Base-by-base conservation (phyloP, 139 green algal species). In the Dunaliella primolecta region DNA sequence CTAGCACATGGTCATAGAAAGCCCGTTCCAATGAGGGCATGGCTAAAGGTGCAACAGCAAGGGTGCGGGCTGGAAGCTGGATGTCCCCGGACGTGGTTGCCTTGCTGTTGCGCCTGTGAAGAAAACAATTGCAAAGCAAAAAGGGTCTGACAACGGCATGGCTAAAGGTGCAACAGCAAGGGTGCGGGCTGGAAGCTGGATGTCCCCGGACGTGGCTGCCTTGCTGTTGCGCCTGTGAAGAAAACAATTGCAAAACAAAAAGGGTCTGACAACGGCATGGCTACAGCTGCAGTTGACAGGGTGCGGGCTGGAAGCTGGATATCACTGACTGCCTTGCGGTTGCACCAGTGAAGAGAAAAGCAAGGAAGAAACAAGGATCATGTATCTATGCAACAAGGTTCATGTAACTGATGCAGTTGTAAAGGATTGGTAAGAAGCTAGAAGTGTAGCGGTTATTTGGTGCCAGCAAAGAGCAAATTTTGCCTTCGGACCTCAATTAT, bases 71-170 rank as follows among this genome's bases (percentile, higher is more conserved):
- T 0, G 94, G 94, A 80, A 97, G 91, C 23, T 81, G 74, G 78
- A 92, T 84, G 75, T 95, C 94, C 27, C 81, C 46, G 31, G 80
- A 83, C 31, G 89, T 87, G 7, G 86, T 88, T 0, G 84, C 88
- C 85, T 96, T 96, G 85, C 84, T 92, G 87, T 90, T 95, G 79
- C 94, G 90, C 93, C 78, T 82, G 78, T 36, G 29, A 32, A 7
- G 71, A 32, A 32, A 21, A 77, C 71, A 31, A 77, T 7, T 77
- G 29, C 27, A n/a, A n/a, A n/a, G n/a, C n/a, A n/a, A n/a, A n/a
- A n/a, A n/a, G n/a, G n/a, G n/a, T 77, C 81, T 78, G 56, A 32
- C 77, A 55, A 30, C 1, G 21, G 27, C 80, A 84, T 78, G 30
- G 80, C 57, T 31, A 84, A 55, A 32, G 34, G 80, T n/a, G 80